Conservation (phyloP, 805 yeast species). For the Kazachstania kunashirensis region DNA sequence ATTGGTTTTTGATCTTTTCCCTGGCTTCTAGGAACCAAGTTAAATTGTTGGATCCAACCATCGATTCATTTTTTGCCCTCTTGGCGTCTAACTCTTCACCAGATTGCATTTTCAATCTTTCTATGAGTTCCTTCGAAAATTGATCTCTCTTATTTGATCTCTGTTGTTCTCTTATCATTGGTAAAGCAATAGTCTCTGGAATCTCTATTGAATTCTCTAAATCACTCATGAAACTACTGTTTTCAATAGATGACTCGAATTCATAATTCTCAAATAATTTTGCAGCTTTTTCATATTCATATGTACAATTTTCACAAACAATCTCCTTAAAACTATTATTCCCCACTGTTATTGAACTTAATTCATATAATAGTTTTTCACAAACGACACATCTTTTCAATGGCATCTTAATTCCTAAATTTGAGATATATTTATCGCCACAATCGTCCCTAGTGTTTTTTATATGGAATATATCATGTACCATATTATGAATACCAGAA, state of each 20-base stretch:
- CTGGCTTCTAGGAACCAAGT: constrained; percentile 32
- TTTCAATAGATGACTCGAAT: constrained; percentile 22
- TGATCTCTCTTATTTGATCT: no score
- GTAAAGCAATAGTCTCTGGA: no score
- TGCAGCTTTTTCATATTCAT: constrained; percentile 43
- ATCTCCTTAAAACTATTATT: constrained; percentile 38
- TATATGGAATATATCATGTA: constrained; percentile 14
- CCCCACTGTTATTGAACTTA: constrained; percentile 29
- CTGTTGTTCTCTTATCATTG: no score
- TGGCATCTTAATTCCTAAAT: constrained; percentile 9
- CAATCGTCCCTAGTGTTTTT: constrained; percentile 4
- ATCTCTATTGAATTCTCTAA: constrained; percentile 10
- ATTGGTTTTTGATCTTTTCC: constrained; percentile 40
- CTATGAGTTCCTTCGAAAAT: constrained; percentile 29
- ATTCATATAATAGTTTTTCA: constrained; percentile 57
- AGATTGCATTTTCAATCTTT: constrained; percentile 18
- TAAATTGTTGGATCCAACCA: no score
- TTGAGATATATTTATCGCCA: constrained; percentile 18
- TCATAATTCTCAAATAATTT: constrained; percentile 34
- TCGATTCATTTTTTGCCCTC: neutral
- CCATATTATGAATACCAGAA: constrained; percentile 8
- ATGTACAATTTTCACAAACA: constrained; percentile 55
- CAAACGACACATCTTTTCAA: constrained; percentile 51
- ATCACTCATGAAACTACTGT: constrained; percentile 6
- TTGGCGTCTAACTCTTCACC: neutral